Conservation (phyloP, 2,329 filamentous ascomycete species). For the Sporothrix luriei region DNA sequence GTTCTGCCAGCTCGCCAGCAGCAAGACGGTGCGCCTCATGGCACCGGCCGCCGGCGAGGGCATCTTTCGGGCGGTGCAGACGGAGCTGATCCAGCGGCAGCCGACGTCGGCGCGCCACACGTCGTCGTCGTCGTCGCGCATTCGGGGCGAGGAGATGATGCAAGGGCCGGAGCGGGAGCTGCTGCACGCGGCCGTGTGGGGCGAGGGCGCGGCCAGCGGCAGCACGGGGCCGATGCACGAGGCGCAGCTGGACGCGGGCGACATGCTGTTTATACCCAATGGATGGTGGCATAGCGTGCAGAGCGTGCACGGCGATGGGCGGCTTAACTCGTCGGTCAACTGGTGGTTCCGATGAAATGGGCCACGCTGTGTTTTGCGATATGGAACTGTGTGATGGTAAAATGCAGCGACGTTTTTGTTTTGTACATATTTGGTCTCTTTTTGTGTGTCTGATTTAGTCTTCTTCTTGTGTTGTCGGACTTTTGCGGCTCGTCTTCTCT, state of each 20-base stretch:
- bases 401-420: slow-evolving; percentile 20
- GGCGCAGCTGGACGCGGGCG: slow-evolving; percentile 62
- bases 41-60: slow-evolving; percentile 63
- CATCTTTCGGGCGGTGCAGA: slow-evolving; percentile 62
- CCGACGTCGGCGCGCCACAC: not conserved
- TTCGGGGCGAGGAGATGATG: slow-evolving; percentile 92
- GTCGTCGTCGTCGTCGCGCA: slow-evolving; percentile 46
- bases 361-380: not conserved
- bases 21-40: slow-evolving; percentile 73
- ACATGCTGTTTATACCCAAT: slow-evolving; percentile 76
- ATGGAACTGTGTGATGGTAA: not conserved
- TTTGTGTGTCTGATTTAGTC: slow-evolving; percentile 3
- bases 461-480: not conserved
- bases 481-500: slow-evolving; percentile 7
- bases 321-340: slow-evolving; percentile 58
- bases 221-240: slow-evolving; percentile 48
- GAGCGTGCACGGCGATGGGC: slow-evolving; percentile 54
- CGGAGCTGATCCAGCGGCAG: slow-evolving; percentile 43
- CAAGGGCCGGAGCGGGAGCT: slow-evolving; percentile 68
- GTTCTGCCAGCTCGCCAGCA: slow-evolving; percentile 77
- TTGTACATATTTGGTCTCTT: not conserved
- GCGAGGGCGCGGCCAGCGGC: slow-evolving; percentile 22
- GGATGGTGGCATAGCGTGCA: slow-evolving; percentile 88
- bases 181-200: slow-evolving; percentile 73
- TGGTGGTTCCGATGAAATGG: slow-evolving; percentile 72